phyloP scores from a whole-genome alignment of 129 eudicot genomes.

The Mikania micrantha region DNA sequence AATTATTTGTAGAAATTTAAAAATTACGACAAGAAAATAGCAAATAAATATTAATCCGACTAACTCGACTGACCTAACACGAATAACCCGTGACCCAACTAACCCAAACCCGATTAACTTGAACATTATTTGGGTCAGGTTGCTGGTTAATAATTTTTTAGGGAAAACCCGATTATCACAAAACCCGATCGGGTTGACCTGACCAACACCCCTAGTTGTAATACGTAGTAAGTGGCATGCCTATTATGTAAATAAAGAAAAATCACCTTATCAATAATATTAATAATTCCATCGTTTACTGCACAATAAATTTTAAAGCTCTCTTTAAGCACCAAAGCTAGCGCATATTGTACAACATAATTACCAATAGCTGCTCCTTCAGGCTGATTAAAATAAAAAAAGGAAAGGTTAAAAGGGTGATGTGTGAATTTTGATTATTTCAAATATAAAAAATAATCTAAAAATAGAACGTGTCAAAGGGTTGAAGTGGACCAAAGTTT shows the following conservation, averaged over 20 bases:
- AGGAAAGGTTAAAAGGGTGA: background rate
- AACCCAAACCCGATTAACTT: no score
- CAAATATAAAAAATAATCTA: background rate
- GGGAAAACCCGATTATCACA: no score
- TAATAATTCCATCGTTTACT: constrained; percentile 87
- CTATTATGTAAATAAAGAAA: background rate
- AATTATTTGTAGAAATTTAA: no score
- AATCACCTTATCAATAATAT: constrained; percentile 88
- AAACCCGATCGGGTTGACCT: no score
- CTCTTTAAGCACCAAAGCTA: constrained; percentile 96
- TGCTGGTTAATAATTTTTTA: no score
- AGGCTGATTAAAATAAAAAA: constrained; percentile 57
- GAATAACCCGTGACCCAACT: no score
- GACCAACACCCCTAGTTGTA: no score
- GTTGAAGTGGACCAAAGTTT: background rate
- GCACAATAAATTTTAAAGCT: constrained; percentile 95
- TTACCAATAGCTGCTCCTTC: constrained; percentile 88
- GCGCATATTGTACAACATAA: constrained; percentile 85
- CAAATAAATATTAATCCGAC: no score
- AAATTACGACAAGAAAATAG: no score
- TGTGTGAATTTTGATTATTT: background rate
- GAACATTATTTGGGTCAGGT: no score
- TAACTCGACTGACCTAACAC: no score
- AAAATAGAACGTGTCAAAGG: background rate
- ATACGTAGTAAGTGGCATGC: background rate